Evolutionary conservation across 306 rosid genomes (phyloP), one percentile per base, ranked within the genome.

Genomic region (Cercis canadensis): DNA sequence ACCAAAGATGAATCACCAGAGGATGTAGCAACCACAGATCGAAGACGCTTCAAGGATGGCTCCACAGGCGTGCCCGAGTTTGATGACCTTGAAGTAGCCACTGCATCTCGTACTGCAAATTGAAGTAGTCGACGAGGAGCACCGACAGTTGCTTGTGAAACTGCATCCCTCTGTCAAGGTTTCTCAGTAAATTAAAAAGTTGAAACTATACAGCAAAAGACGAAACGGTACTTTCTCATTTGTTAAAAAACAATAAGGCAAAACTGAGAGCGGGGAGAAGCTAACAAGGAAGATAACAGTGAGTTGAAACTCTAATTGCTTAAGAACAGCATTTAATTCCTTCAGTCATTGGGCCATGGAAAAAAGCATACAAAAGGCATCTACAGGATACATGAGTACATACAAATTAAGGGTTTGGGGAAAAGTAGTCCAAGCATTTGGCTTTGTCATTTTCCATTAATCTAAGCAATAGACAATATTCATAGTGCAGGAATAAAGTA

Each of bases 91-190:
- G 85, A 77, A 57, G 93, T 87, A 34, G 86, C 90, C 67, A 90
- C 87, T 8, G 97, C 97, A 82, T 90, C 98, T 46, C 98, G 90
- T 69, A 92, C 89, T 1, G 97, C 98, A 88, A 85, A 90, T 21
- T 92, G 98, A 63, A 90, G 98, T 69, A 90, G 78, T 60, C 97
- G 79, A 12, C 97, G 78, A 34, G 97, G 88, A 70, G 96, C 98
- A 79, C 82, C 84, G 72, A 80, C 64, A 31, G 78, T 88, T 56
- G 60, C 79, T 73, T 84, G 87, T 65, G 92, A 78, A 67, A 65
- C 76, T 47, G 68, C 74, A 52, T 86, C 94, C 85, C 86, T 86
- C 99, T 91, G 89, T 44, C 39, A 74, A 80, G 69, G 41, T 60
- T 76, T 52, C 69, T 50, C 8, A 60, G 33, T 59, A 61, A 60